Percentiles rank a stretch among this genome's conserved stretches.
Evolutionary conservation across 2,329 filamentous ascomycete genomes (phyloP).

Genomic region (Cladophialophora carrionii): DNA sequence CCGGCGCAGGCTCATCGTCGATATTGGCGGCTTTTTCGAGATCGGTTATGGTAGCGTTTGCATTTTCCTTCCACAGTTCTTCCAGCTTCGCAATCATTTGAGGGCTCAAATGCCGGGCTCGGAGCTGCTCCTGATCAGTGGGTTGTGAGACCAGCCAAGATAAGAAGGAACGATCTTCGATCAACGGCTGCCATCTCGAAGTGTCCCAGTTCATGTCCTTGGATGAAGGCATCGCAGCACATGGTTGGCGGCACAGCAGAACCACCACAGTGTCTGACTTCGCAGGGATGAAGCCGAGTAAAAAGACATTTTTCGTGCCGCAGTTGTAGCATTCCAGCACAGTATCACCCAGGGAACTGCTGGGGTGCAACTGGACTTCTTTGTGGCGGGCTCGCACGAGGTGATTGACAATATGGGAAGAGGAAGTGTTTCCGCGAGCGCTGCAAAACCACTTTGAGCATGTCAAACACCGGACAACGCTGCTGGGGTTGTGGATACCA

Average conservation of each 20-base stretch:
- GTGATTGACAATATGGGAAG: conserved; percentile 97
- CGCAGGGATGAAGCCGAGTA: conserved; percentile 95
- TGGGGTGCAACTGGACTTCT: conserved; percentile 94
- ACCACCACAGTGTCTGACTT: conserved; percentile 99
- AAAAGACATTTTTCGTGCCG: conserved; percentile 97
- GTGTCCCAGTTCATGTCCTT: conserved; percentile 99
- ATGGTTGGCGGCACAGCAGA: conserved; percentile 92
- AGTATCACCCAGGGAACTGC: conserved; percentile 90
- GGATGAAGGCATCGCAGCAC: conserved; percentile 88
- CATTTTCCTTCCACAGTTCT: conserved; percentile 98
- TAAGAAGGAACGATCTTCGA: conserved; percentile 93
- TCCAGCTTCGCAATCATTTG: conserved; percentile 96
- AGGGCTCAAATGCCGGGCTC: conserved; percentile 87
- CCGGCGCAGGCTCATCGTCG: conserved; percentile 92
- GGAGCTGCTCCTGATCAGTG: conserved; percentile 92
- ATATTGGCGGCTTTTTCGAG: conserved; percentile 88
- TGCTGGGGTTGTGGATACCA: conserved; percentile 92
- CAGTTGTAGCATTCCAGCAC: conserved; percentile 99
- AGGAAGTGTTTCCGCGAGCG: conserved; percentile 92
- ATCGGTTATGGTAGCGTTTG: conserved; percentile 82
- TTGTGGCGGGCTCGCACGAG: conserved; percentile 96
- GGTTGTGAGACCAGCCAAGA: conserved; percentile 89
- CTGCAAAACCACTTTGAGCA: conserved; percentile 99
- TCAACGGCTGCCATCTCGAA: conserved; percentile 94
- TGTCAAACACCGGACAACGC: conserved; percentile 91